Percentiles rank a stretch among this genome's conserved stretches.
phyloP scores from a whole-genome alignment of 257 asterid species.

The Solanum neorickii region DNA sequence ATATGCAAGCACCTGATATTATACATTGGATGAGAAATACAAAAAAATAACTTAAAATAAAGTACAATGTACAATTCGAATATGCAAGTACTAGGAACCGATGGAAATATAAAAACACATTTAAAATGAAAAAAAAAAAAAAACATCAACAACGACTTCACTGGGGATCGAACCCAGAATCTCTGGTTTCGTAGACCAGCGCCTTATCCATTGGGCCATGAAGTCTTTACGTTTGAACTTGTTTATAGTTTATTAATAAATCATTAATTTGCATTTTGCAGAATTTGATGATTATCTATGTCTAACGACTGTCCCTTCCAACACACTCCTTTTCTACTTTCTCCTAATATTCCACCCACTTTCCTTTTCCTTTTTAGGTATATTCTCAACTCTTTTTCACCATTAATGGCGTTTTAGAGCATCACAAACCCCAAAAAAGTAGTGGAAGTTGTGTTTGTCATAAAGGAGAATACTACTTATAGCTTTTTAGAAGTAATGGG shows the following conservation, averaged over 20 bases:
- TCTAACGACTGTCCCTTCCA: not conserved
- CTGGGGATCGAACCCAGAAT: constrained; percentile 99
- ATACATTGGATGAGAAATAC: no score
- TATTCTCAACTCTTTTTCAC: not conserved
- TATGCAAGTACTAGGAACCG: no score
- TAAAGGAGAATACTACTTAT: not conserved
- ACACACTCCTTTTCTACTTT: not conserved
- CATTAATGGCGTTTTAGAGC: not conserved
- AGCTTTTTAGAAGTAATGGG: not conserved
- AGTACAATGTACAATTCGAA: no score
- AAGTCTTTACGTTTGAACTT: rapidly evolving
- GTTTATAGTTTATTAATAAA: not conserved
- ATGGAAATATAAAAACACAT: no score
- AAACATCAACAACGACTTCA: not conserved
- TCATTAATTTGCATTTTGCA: not conserved
- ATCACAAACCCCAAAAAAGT: not conserved
- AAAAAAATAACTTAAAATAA: no score
- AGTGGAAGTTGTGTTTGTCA: not conserved
- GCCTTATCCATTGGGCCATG: constrained; percentile 97
- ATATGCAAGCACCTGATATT: no score
- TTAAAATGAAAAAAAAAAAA: no score
- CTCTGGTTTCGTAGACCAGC: constrained; percentile 99
- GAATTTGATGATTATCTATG: not conserved
- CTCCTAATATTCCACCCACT: not conserved
- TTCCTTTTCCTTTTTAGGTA: not conserved